phyloP scores from a whole-genome alignment of 2,329 filamentous ascomycete species.

The Alternaria solani region DNA sequence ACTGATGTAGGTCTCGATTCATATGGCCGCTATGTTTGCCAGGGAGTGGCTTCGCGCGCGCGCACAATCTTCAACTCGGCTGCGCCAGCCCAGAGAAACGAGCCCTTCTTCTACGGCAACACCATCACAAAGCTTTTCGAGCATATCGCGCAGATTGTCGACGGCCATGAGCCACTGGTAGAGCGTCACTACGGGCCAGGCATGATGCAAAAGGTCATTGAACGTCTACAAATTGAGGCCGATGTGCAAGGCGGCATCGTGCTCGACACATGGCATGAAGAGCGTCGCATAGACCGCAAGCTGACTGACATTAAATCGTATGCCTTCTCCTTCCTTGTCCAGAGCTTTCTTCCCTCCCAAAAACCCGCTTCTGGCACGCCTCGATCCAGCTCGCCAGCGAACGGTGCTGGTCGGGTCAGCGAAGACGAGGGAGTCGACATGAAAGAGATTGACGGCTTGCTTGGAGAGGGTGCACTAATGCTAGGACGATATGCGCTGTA shows the following conservation, averaged over 20 bases:
- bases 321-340: conserved; percentile 94
- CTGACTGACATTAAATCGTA: conserved; percentile 97
- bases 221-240: conserved; percentile 90
- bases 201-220: conserved; percentile 94
- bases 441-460: conserved; percentile 89
- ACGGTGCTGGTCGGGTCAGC: conserved; percentile 64
- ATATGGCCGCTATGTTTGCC: conserved; percentile 94
- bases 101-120: conserved; percentile 90
- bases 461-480: conserved; percentile 92
- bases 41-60: conserved; percentile 87
- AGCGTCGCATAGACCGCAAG: conserved; percentile 81
- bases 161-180: conserved; percentile 87
- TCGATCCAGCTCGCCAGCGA: conserved; percentile 78
- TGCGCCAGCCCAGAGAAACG: conserved; percentile 68
- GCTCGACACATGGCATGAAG: conserved; percentile 93
- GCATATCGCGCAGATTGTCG: conserved; percentile 96
- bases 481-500: conserved; percentile 93
- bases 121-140: conserved; percentile 92
- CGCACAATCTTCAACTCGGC: conserved; percentile 79
- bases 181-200: conserved; percentile 92
- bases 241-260: conserved; percentile 97
- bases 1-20: conserved; percentile 91
- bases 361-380: conserved; percentile 68
- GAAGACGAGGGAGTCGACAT: conserved; percentile 96
- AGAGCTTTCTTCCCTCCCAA: conserved; percentile 84